phyloP scores from a whole-genome alignment of 306 rosid species.

The Sicyos edulis region DNA sequence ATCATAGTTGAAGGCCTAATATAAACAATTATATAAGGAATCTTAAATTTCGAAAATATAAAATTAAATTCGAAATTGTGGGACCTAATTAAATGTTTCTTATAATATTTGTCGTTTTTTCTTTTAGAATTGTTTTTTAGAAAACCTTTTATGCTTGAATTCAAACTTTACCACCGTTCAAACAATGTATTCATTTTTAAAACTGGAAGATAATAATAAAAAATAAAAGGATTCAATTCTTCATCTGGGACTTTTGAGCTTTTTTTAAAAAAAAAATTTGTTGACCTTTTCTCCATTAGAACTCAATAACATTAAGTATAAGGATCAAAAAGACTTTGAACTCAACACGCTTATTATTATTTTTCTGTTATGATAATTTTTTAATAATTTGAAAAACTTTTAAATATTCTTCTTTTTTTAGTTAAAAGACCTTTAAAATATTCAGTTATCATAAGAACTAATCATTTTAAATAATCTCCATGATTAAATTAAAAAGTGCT shows the following conservation, averaged over 20 bases:
- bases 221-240: neutral
- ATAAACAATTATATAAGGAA: neutral
- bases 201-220: neutral
- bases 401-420: too few species aligned
- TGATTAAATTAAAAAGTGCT: slow-evolving; percentile 15
- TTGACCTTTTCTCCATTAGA: too few species aligned
- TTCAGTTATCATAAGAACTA: neutral
- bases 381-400: neutral
- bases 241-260: neutral
- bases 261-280: too few species aligned
- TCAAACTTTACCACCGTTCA: neutral
- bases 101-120: too few species aligned
- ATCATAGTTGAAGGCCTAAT: neutral
- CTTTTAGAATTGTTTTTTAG: too few species aligned
- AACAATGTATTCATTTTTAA: neutral
- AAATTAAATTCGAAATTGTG: neutral
- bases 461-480: neutral
- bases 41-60: neutral
- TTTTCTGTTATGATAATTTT: neutral
- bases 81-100: neutral
- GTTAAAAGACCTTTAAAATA: neutral
- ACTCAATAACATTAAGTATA: neutral
- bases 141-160: neutral
- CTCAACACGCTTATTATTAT: too few species aligned
- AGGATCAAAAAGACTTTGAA: neutral